Evolutionary conservation across 192 early-diverging fungal genomes (phyloP), one percentile per base, ranked within the genome.

Genomic region (Coemansia sp.): DNA sequence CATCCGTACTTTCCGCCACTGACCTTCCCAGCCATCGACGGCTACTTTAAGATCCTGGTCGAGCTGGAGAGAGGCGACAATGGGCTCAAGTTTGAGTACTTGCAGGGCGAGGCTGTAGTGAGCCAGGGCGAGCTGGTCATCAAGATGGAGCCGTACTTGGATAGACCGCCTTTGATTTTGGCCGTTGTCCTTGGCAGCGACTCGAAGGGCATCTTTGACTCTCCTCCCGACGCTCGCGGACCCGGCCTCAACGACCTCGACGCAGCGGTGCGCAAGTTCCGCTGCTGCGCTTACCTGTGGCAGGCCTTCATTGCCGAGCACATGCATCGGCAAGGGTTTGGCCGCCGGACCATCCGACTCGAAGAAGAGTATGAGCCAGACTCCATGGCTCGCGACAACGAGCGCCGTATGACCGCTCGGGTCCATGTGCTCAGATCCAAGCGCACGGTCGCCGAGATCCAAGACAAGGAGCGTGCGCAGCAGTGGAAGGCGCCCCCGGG

Each of bases 301-400:
- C 89, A 91, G 68, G 90, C 90, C 11, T 91, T 88, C 64, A 85
- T 84, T 27, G 76, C 89, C 9, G 90, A 91, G 66, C 88, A 90
- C 70, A 78, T 91, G 76, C 73, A 88, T 62, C 85, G 90, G 17
- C 75, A 86, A 36, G 89, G 88, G 19, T 88, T 90, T 77, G 90
- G 87, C 2, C 85, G 87, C 36, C 83, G 90, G n/a, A 84, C 89
- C 20, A 89, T 91, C 64, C 76, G 88, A 25, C 68, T 91, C 2
- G 86, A 89, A 12, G 90, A 91, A 59, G 54, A 59, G 19, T 86
- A 74, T 51, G 57, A 73, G 36, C 74, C 79, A 5, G 89, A 88
- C 64, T 87, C 87, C 1, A 71, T 88, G 61, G 73, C 69, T 10
- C 83, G 84, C 70, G 77, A 85, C 42, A 51, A 49, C 20, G 51